Percentiles rank a stretch among this genome's conserved stretches.
Evolutionary conservation across 345 rosid genomes (phyloP).

Genomic region (Combretum micranthum): DNA sequence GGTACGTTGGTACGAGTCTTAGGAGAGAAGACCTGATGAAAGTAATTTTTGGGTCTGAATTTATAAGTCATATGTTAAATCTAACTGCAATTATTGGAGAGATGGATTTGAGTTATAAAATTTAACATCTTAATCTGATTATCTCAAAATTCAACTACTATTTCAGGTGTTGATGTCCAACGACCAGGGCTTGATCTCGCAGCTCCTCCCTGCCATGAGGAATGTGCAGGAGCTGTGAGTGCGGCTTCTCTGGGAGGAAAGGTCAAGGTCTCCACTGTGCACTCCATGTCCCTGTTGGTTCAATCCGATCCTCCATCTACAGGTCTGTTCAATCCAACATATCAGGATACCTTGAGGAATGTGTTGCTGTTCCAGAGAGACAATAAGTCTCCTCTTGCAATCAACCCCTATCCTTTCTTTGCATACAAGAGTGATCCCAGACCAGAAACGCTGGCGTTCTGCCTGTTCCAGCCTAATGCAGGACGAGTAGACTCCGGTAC

Average conservation of each 20-base stretch:
- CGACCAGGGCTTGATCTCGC: conserved; percentile 59
- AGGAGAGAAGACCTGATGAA: no score
- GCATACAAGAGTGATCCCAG: conserved; percentile 84
- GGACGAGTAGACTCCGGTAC: conserved; percentile 79
- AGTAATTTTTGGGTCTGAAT: no score
- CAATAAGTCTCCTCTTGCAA: conserved; percentile 62
- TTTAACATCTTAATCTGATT: no score
- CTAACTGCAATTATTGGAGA: no score
- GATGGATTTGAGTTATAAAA: no score
- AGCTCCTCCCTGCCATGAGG: conserved; percentile 83
- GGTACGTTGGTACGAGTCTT: no score
- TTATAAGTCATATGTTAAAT: no score
- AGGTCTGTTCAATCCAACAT: conserved; percentile 50
- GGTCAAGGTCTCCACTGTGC: conserved; percentile 83
- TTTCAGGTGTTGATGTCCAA: conserved; percentile 57
- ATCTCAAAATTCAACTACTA: no score
- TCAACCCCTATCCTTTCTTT: conserved; percentile 93
- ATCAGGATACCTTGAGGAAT: conserved; percentile 48
- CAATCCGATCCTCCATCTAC: conserved; percentile 86
- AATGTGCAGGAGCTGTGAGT: conserved; percentile 66
- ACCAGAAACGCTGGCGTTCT: conserved; percentile 80
- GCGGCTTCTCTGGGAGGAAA: conserved; percentile 67
- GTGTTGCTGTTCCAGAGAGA: conserved; percentile 62
- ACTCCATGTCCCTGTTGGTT: conserved; percentile 71
- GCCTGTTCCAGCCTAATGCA: conserved; percentile 81